Base-by-base conservation (phyloP, 805 yeast species). In the Myxozyma sirexii region DNA sequence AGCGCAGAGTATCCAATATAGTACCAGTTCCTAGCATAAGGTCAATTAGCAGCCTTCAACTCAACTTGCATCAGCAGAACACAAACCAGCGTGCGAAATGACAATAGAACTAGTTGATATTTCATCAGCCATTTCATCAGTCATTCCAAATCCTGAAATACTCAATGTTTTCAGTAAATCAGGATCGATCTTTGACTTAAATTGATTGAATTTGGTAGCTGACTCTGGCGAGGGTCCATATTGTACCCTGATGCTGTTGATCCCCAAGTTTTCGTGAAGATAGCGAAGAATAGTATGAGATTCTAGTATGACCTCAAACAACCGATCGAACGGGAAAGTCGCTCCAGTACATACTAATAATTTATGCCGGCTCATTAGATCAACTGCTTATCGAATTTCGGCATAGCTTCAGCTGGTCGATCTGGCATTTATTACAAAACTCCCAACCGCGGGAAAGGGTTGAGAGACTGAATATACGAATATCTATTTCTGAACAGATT, bases 331-430 rank as follows among this genome's bases (percentile, higher is more conserved):
- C 0, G 96, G 87, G 21, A 88, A 92, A 0, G 97, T 92, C 1
- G 97, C 97, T 0, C 98, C 98, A 2, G 96, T 87, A 0, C 96
- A 86, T 4, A 92, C 86, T 35, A 92, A 66, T 19, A 68, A 37
- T 21, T 15, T 38, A n/a, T 27, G 42, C n/a, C 15, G 13, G 21
- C 33, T 48, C 53, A 48, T 48, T 17, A 15, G 33, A 29, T 29
- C n/a, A n/a, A n/a, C n/a, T n/a, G n/a, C n/a, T n/a, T n/a, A n/a
- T n/a, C n/a, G n/a, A n/a, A n/a, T n/a, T n/a, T n/a, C n/a, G n/a
- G n/a, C n/a, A n/a, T n/a, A n/a, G n/a, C n/a, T n/a, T n/a, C n/a
- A n/a, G n/a, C n/a, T n/a, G n/a, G n/a, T n/a, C n/a, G n/a, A n/a
- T n/a, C n/a, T n/a, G n/a, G n/a, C n/a, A n/a, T n/a, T n/a, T n/a